phyloP scores from a whole-genome alignment of 495 filamentous ascomycete genomes.

The Penicillium steckii region DNA sequence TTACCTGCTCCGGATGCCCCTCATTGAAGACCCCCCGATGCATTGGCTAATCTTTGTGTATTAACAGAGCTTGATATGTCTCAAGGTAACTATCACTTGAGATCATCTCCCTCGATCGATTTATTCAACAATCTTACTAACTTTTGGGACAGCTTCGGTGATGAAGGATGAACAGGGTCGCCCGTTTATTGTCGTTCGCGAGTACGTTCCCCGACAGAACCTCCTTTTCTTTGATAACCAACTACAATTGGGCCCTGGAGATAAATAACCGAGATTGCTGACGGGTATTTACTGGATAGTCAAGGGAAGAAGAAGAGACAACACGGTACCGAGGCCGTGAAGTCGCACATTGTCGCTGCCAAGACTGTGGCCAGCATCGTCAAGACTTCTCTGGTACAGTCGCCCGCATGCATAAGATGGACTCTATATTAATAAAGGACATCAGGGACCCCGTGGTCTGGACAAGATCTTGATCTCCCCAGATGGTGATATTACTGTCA shows the following conservation, averaged over 20 bases:
- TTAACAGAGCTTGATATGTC: constrained; percentile 70
- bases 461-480: constrained; percentile 99
- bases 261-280: not conserved
- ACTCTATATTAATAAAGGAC: constrained; percentile 19
- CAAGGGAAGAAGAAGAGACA: constrained; percentile 98
- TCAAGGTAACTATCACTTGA: constrained; percentile 50
- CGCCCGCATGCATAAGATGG: not conserved
- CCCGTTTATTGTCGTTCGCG: constrained; percentile 97
- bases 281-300: constrained; percentile 46
- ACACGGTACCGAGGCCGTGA: constrained; percentile 94
- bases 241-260: not conserved
- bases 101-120: not conserved
- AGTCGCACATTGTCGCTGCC: constrained; percentile 95
- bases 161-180: constrained; percentile 93
- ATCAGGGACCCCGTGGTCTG: constrained; percentile 83
- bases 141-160: constrained; percentile 57
- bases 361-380: constrained; percentile 95
- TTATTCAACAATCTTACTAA: constrained; percentile 21
- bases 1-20: constrained; percentile 28
- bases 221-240: constrained; percentile 4
- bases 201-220: constrained; percentile 61
- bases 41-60: constrained; percentile 25
- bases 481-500: constrained; percentile 98
- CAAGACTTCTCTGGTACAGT: constrained; percentile 79
- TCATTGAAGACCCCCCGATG: constrained; percentile 22